Percentiles rank a stretch among this genome's conserved stretches.
Evolutionary conservation across 208 protist genomes (phyloP).

Genomic region (Leishmania martiniquensis): DNA sequence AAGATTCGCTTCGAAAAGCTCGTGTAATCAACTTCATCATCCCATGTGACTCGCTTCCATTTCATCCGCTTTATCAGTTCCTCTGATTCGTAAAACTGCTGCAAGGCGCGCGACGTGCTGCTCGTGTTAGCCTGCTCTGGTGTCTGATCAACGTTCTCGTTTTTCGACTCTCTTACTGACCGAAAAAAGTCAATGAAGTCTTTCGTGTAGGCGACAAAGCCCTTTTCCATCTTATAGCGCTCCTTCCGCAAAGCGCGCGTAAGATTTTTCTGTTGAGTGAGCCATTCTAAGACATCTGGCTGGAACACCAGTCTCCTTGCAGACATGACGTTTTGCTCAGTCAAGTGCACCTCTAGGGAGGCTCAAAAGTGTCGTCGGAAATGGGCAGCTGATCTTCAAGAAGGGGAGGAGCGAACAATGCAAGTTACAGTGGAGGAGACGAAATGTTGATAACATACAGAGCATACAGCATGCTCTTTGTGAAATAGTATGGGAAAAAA

Average conservation of each 20-base stretch:
- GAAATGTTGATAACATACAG: not conserved
- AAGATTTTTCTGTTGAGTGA: slow-evolving; percentile 38
- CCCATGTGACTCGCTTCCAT: slow-evolving; percentile 93
- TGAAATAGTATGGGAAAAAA: too few relatives aligned
- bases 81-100: slow-evolving; percentile 91
- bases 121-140: not conserved
- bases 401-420: not conserved
- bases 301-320: slow-evolving; percentile 50
- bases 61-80: slow-evolving; percentile 92
- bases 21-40: slow-evolving; percentile 87
- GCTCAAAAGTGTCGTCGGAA: not conserved
- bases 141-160: slow-evolving; percentile 13
- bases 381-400: not conserved
- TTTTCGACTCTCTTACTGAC: slow-evolving; percentile 10
- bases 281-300: slow-evolving; percentile 77
- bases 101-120: slow-evolving; percentile 47
- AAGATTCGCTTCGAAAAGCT: slow-evolving; percentile 84
- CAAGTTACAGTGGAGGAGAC: not conserved
- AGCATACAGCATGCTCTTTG: too few relatives aligned
- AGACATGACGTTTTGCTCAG: slow-evolving; percentile 37
- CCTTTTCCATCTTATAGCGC: slow-evolving; percentile 75
- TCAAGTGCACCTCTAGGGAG: not conserved
- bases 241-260: slow-evolving; percentile 50
- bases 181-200: slow-evolving; percentile 49
- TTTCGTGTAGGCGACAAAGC: slow-evolving; percentile 76